Base-by-base conservation (phyloP, 2,329 filamentous ascomycete species). In the Plectosphaerella sp. region DNA sequence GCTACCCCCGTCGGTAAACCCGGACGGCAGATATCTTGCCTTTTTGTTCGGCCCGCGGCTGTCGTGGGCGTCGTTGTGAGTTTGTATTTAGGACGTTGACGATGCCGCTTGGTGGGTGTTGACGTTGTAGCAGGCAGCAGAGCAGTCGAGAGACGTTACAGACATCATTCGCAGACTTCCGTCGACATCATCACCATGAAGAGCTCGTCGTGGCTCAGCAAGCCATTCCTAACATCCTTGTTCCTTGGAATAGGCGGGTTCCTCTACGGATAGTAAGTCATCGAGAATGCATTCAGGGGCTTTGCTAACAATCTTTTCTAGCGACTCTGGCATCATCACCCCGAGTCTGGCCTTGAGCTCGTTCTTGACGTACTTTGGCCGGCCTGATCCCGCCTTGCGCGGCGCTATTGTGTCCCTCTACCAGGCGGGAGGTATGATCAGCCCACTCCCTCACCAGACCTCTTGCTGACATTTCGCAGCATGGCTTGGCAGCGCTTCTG, bases 271-370 rank as follows among this genome's bases (percentile, higher is more conserved):
- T 72, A 62, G 67, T 69, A 25, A 58, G 66, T 56, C 7, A 11
- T 3, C 11, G 4, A 10, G 22, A 2, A 2, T 2, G 9, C 9
- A 5, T 10, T 43, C 37, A 39, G 37, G 14, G 37, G 16, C 15
- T n/a, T 39, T 39, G 37, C 48, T 52, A 6, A 48, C 52, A 4
- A 41, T 33, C 7, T 15, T 11, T 47, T 48, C 49, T 46, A 72
- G 70, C 50, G 70, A 72, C 53, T 72, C 70, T 5, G 70, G 70
- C 3, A 72, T 72, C 48, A 72, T 72, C 46, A 72, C 70, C 0
- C 70, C 70, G 1, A 72, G 67, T 49, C 54, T 72, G 3, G 70
- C 69, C 1, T 54, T 72, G 24, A 59, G 54, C 3, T 69, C 69
- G 0, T 72, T 72, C 36, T 48, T 66, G 10, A 45, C 35, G 0